Conservation (phyloP, 345 rosid species). For the Hibiscus tridactylites region DNA sequence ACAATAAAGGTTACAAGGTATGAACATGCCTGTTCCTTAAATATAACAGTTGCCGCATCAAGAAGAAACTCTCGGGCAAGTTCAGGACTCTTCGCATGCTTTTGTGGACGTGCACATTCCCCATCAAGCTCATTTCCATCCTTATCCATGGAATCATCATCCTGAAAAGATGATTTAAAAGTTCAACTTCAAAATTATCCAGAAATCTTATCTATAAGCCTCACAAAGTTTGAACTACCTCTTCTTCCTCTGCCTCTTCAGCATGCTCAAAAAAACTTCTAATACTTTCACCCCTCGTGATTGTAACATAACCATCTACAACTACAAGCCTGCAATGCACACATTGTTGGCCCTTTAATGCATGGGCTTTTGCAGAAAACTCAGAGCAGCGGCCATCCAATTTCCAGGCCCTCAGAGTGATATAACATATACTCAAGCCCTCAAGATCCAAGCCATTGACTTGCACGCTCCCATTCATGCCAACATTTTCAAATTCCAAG, state of each 20-base stretch:
- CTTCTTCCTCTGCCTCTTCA: constrained; percentile 98
- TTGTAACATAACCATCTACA: constrained; percentile 86
- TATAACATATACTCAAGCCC: constrained; percentile 56
- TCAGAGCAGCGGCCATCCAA: constrained; percentile 75
- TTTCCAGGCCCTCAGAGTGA: constrained; percentile 79
- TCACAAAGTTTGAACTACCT: constrained; percentile 40
- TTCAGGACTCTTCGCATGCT: constrained; percentile 99
- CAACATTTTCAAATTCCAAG: constrained; percentile 76
- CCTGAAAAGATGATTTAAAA: constrained; percentile 33
- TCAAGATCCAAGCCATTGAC: constrained; percentile 66
- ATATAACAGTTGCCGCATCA: constrained; percentile 89
- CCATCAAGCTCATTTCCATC: constrained; percentile 97
- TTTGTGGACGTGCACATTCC: constrained; percentile 94
- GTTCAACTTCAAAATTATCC: background rate
- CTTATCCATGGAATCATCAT: constrained; percentile 89
- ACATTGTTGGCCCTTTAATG: constrained; percentile 72
- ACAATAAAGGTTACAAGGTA: constrained; percentile 1
- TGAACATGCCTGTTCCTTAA: constrained; percentile 82
- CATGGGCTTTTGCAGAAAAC: constrained; percentile 82
- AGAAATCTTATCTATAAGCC: background rate
- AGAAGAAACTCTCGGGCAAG: constrained; percentile 99
- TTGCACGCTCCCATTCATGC: constrained; percentile 52
- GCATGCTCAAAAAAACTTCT: constrained; percentile 90
- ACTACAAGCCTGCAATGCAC: constrained; percentile 88
- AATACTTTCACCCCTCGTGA: constrained; percentile 78